Conservation (phyloP, 2,329 filamentous ascomycete species). For the Fusarium goolgardi region DNA sequence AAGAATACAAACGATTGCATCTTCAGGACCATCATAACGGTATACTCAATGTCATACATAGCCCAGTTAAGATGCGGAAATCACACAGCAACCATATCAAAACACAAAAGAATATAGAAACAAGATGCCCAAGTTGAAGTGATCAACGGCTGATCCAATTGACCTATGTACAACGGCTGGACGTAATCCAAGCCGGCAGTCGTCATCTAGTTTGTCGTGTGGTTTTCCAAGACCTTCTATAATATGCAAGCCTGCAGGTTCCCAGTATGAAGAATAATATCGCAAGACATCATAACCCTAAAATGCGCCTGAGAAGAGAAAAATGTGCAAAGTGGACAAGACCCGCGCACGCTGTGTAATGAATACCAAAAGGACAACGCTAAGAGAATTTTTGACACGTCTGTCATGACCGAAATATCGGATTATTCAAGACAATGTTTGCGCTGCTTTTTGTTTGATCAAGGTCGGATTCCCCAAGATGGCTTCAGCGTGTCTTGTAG, state of each 20-base stretch:
- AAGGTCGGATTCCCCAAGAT: slow-evolving; percentile 66
- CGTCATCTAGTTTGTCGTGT: slow-evolving; percentile 48
- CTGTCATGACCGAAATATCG: slow-evolving; percentile 9
- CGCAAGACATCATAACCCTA: slow-evolving; percentile 49
- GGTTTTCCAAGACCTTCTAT: slow-evolving; percentile 51
- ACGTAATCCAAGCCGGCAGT: slow-evolving; percentile 42
- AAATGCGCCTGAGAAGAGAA: slow-evolving; percentile 47
- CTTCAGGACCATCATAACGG: background rate
- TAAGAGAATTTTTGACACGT: slow-evolving; percentile 24
- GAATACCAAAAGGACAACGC: slow-evolving; percentile 45
- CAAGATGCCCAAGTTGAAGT: slow-evolving; percentile 39
- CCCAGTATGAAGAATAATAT: slow-evolving; percentile 45
- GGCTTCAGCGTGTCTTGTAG: slow-evolving; percentile 71
- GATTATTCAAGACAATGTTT: slow-evolving; percentile 10
- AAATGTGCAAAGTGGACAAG: slow-evolving; percentile 44
- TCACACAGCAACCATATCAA: background rate
- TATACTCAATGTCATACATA: background rate
- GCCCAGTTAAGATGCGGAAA: background rate
- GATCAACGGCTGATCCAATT: slow-evolving; percentile 44
- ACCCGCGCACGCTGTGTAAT: slow-evolving; percentile 48
- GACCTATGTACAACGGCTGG: slow-evolving; percentile 48
- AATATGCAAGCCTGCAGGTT: slow-evolving; percentile 52
- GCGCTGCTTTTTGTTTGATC: slow-evolving; percentile 37
- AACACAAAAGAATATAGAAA: slow-evolving; percentile 19
- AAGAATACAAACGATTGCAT: background rate